These are phyloP conservation scores for Colletotrichum filicis DNA, from an alignment of 2,329 filamentous ascomycete species.

Conservation along the genomic window DNA sequence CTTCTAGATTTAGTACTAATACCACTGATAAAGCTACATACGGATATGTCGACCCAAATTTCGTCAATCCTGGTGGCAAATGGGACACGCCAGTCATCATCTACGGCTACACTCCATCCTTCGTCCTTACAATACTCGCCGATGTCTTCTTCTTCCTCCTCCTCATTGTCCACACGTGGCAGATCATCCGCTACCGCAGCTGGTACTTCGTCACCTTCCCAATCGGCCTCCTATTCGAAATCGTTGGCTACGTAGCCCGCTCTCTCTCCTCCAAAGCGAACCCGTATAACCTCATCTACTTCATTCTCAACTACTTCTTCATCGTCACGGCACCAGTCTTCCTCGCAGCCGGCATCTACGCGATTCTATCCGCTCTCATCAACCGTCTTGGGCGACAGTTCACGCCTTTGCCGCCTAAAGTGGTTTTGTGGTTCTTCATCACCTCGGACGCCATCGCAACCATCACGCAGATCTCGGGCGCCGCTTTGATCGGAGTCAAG, in stretches of 20 bases:
- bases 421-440: constrained; percentile 65
- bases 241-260: constrained; percentile 61
- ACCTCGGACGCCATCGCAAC: constrained; percentile 64
- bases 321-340: constrained; percentile 70
- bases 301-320: constrained; percentile 70
- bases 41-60: constrained; percentile 62
- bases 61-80: constrained; percentile 57
- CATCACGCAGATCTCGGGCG: constrained; percentile 63
- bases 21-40: constrained; percentile 28
- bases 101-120: constrained; percentile 61
- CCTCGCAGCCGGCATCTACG: constrained; percentile 66
- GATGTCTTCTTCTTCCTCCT: constrained; percentile 55
- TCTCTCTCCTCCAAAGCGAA: constrained; percentile 59
- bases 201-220: constrained; percentile 60
- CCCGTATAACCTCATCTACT: constrained; percentile 65
- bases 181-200: constrained; percentile 49
- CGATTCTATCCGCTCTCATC: constrained; percentile 63
- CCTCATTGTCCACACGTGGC: constrained; percentile 48
- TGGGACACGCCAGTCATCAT: constrained; percentile 61
- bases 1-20: background rate
- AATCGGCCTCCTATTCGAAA: constrained; percentile 57
- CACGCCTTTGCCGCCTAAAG: constrained; percentile 55
- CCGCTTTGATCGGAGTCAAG: constrained; percentile 62
- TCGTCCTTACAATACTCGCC: constrained; percentile 55
- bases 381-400: constrained; percentile 53